Evolutionary conservation across 2,329 filamentous ascomycete species (phyloP), one percentile per base, ranked within the genome.

Genomic region (Penicillium sp.): DNA sequence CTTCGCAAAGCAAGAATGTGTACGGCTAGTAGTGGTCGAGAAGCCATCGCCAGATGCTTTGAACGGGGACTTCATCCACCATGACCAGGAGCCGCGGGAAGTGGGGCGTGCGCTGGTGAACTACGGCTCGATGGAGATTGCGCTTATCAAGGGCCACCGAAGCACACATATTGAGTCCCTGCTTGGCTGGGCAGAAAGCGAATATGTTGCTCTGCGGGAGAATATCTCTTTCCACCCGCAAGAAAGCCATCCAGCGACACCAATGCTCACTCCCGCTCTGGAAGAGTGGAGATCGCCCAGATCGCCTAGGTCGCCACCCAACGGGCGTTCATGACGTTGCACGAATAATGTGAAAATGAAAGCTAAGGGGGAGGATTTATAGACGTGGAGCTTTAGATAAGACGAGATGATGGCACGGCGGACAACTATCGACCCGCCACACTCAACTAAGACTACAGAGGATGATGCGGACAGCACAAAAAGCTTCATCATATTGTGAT

Each of bases 1-100:
- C 65, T 99, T 99, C 72, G 88, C 88, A 1, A 92, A 96, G 72
- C 92, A 98, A 71, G 95, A 99, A 83, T 90, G 92, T 31, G 94
- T 98, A 5, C 87, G 91, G 11, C 74, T 99, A 0, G 87, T 93
- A 14, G 92, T 96, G 1, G 90, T 96, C 4, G 86, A 90, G 64
- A 84, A 85, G 35, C 76, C 76, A 36, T 76, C 75, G 18, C 69
- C 74, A 1, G 77, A 78, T 37, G 68, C 75, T 19, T 59, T 78
- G 16, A 70, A 78, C 60, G 76, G 75, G 2, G 75, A 78, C 31
- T 77, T 76, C 55, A 65, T 72, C 19, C 71, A 73, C 18, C 71
- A 75, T 41, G 70, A 70, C 36, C 71, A 75, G 58, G 74, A 73
- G 63, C 84, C 85, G 7, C 78, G 81, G 50, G 95, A 98, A 70